phyloP scores from a whole-genome alignment of 2,329 filamentous ascomycete species.

The Alternaria gansuensis region DNA sequence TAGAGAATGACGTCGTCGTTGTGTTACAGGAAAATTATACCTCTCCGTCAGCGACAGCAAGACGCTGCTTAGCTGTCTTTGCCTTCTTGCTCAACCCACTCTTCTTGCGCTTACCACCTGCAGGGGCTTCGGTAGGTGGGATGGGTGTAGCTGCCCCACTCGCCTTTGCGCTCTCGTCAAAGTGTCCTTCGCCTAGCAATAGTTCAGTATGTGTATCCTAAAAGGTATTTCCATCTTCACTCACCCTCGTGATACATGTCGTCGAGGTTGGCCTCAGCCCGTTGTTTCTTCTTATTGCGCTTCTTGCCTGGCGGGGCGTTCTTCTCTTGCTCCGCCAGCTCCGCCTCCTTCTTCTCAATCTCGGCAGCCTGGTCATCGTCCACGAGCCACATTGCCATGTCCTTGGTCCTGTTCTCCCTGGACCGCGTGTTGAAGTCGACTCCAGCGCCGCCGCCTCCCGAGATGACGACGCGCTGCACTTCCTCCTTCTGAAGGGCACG shows the following conservation, averaged over 20 bases:
- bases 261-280: conserved; percentile 74
- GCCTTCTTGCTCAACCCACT: conserved; percentile 59
- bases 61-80: conserved; percentile 61
- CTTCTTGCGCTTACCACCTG: conserved; percentile 62
- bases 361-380: conserved; percentile 96
- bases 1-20: conserved; percentile 20
- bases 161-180: conserved; percentile 86
- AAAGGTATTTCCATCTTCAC: conserved; percentile 44
- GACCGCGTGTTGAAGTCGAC: conserved; percentile 97
- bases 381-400: conserved; percentile 98
- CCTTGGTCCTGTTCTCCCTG: conserved; percentile 92
- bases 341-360: conserved; percentile 91
- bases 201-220: conserved; percentile 44
- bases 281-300: conserved; percentile 72
- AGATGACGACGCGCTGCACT: conserved; percentile 96
- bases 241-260: conserved; percentile 99
- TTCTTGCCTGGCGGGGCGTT: conserved; percentile 53
- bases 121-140: conserved; percentile 54
- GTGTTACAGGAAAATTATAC: conserved; percentile 34
- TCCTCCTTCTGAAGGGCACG: conserved; percentile 98
- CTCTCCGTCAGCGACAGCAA: conserved; percentile 59
- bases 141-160: conserved; percentile 87
- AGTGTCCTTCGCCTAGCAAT: conserved; percentile 85
- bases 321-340: conserved; percentile 74
- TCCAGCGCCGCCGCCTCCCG: conserved; percentile 79